Evolutionary conservation across 768 basidiomycete species (phyloP), one percentile per base, ranked within the genome.

Genomic region (Tylopilus felleus): DNA sequence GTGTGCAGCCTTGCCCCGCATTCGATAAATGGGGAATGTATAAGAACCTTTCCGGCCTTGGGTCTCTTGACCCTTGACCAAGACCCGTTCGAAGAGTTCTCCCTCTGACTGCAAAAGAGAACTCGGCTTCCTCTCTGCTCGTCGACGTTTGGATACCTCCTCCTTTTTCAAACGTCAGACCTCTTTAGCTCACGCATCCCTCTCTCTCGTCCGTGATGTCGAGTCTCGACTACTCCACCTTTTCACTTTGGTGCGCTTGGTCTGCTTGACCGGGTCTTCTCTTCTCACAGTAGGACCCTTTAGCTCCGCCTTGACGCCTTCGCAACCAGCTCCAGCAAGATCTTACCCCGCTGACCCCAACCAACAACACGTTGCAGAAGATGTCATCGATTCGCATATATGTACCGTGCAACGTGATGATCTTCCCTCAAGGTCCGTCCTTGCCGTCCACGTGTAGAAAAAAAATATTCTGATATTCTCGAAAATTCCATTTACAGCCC

Each of bases 341-440:
- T 67, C 65, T 63, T 60, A 58, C 65, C 65, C 65, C 60, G 42
- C 63, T 47, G 66, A 65, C 63, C 51, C 63, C 59, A 55, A 25
- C 55, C 63, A 60, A 29, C 60, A 57, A 58, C 65, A 65, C 60
- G 65, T 57, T 63, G 60, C 55, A 48, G 60, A 67, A 60, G 65
- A 65, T 63, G 67, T 63, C 67, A 68, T 65, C 55, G 58, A 59
- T 59, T 53, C 63, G 22, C 59, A 40, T 65, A 65, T 64, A 46
- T 60, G 58, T 61, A 47, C 58, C 51, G 14, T 23, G 48, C 59
- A 69, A 67, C 65, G 67, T 65, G 67, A 68, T 63, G 67, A 68
- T 68, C 65, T 65, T 67, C 67, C 60, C 63, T 60, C 67, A 65
- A 65, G 67, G 67, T 68, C 58, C 60, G 67, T 68, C 59, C 61